Evolutionary conservation across 441 rosid species (phyloP).

Genomic region (Geranium incanum): DNA sequence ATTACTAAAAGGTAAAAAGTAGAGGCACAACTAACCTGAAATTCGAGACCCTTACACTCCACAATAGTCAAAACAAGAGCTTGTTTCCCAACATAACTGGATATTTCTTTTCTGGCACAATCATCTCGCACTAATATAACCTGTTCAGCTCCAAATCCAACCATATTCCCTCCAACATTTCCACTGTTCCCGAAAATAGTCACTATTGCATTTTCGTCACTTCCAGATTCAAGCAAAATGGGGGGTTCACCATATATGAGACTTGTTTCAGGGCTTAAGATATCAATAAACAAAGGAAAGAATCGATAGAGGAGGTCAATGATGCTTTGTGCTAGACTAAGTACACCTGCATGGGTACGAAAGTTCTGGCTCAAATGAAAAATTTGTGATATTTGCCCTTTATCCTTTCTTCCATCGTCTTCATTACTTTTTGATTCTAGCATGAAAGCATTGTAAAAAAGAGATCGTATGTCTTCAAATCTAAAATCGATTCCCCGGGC

Average conservation of each 20-base stretch:
- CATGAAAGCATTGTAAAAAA: conserved; percentile 39
- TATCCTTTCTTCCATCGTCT: conserved; percentile 20
- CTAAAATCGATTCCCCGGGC: conserved; percentile 33
- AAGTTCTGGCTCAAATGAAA: conserved; percentile 47
- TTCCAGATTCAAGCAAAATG: conserved; percentile 32
- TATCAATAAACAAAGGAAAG: conserved; percentile 35
- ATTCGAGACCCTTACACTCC: conserved; percentile 57
- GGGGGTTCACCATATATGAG: conserved; percentile 44
- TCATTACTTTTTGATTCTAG: conserved; percentile 18
- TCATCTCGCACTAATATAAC: conserved; percentile 50
- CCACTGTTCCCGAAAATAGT: conserved; percentile 34
- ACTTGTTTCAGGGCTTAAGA: conserved; percentile 36
- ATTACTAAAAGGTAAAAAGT: not conserved
- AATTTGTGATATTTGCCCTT: conserved; percentile 36
- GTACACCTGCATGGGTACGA: conserved; percentile 48
- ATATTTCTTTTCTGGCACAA: conserved; percentile 30
- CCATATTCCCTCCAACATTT: conserved; percentile 19
- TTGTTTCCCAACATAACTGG: conserved; percentile 33
- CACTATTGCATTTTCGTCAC: conserved; percentile 30
- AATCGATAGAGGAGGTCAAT: conserved; percentile 41
- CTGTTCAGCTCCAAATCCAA: conserved; percentile 51
- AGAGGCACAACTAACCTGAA: conserved; percentile 35
- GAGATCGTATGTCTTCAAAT: conserved; percentile 28
- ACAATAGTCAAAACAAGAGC: conserved; percentile 49
- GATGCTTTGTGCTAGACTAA: conserved; percentile 48